Conservation (phyloP, 1,284 basidiomycete species). For the Megacollybia platyphylla region DNA sequence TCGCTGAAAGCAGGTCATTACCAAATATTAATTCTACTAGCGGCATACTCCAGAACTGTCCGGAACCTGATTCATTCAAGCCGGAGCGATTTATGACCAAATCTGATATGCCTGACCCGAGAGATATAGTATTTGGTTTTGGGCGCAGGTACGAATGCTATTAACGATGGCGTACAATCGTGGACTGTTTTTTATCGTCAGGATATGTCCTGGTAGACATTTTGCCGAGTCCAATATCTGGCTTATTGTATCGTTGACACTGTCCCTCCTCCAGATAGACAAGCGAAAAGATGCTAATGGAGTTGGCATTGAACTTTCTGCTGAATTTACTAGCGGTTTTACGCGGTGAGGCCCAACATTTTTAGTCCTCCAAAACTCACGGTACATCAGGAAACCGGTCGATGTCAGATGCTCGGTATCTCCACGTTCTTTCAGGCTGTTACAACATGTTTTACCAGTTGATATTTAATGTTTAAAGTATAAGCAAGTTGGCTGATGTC, state of each 20-base stretch:
- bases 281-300: constrained; percentile 1
- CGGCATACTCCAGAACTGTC: constrained; percentile 1
- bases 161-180: background rate
- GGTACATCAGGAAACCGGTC: background rate
- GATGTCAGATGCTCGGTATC: background rate
- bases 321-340: background rate
- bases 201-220: constrained; percentile 2
- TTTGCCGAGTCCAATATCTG: constrained; percentile 1
- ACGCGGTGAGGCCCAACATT: background rate
- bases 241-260: background rate
- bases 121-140: constrained; percentile 6
- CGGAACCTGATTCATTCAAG: background rate
- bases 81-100: constrained; percentile 1
- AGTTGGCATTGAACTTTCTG: background rate
- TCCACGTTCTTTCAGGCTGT: background rate
- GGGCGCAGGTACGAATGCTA: constrained; percentile 3
- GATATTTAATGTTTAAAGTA: too few species aligned
- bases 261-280: background rate
- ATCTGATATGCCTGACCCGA: constrained; percentile 1
- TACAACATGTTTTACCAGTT: background rate
- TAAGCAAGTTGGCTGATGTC: too few species aligned
- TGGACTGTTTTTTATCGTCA: background rate
- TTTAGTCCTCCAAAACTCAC: background rate
- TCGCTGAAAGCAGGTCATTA: background rate
- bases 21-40: background rate